Evolutionary conservation across 2,329 filamentous ascomycete species (phyloP).

Genomic region (Raffaelea ambrosiae): DNA sequence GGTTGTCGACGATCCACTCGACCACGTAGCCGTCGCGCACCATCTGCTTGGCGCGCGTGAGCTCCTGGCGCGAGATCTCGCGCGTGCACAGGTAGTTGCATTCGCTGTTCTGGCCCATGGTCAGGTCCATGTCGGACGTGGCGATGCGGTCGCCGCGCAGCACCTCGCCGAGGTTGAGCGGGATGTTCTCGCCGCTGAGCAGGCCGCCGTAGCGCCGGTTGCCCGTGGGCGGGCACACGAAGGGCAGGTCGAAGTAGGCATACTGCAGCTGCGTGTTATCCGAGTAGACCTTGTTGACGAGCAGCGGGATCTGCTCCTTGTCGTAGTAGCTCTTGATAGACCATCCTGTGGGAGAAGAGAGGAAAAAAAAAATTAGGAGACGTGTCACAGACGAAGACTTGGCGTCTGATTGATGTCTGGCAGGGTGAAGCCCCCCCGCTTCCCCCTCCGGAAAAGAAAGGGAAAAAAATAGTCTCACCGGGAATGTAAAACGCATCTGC

Average conservation of each 20-base stretch:
- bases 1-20: slow-evolving; percentile 89
- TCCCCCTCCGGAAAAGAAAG: no score
- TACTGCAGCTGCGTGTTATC: slow-evolving; percentile 86
- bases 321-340: slow-evolving; percentile 74
- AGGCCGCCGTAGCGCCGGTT: slow-evolving; percentile 56
- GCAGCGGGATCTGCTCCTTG: slow-evolving; percentile 69
- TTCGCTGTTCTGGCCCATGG: slow-evolving; percentile 66
- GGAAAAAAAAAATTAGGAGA: not conserved
- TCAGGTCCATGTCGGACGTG: slow-evolving; percentile 73
- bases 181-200: slow-evolving; percentile 67
- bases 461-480: slow-evolving; percentile 41
- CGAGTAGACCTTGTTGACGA: slow-evolving; percentile 87
- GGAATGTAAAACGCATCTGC: slow-evolving; percentile 75
- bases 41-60: slow-evolving; percentile 61
- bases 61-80: slow-evolving; percentile 53
- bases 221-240: slow-evolving; percentile 73
- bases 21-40: slow-evolving; percentile 75
- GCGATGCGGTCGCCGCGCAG: slow-evolving; percentile 79
- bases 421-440: no score
- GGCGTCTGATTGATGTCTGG: not conserved
- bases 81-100: slow-evolving; percentile 66
- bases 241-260: slow-evolving; percentile 82
- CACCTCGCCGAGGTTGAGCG: slow-evolving; percentile 79
- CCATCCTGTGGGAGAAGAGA: slow-evolving; percentile 50
- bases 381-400: not conserved